Evolutionary conservation across 164 flowering plant genomes (phyloP).

Genomic region (Saururus chinensis): DNA sequence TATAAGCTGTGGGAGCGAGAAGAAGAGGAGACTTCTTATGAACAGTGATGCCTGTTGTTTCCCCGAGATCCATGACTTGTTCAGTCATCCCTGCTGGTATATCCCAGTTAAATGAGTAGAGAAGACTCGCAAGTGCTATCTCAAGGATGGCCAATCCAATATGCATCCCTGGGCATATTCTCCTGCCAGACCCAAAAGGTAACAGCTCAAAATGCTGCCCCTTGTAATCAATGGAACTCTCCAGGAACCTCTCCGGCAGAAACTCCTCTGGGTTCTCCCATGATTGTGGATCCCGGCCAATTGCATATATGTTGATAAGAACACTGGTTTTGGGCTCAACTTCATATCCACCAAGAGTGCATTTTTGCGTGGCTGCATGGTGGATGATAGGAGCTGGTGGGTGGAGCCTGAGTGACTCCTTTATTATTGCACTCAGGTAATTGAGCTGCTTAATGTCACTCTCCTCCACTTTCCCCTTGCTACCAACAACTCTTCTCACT

Average conservation of each 20-base stretch:
- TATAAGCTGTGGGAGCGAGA: neutral
- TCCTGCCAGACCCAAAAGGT: conserved; percentile 4
- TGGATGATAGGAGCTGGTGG: conserved; percentile 28
- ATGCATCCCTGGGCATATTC: conserved; percentile 3
- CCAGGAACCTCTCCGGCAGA: conserved; percentile 24
- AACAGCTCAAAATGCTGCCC: conserved; percentile 17
- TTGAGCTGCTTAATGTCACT: conserved; percentile 3
- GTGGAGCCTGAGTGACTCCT: conserved; percentile 29
- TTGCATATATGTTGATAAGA: conserved; percentile 16
- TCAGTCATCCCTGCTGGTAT: conserved; percentile 1
- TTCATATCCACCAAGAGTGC: conserved; percentile 16
- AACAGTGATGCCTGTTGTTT: neutral
- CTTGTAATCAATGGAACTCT: conserved; percentile 11
- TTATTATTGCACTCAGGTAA: neutral
- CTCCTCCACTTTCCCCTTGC: conserved; percentile 1
- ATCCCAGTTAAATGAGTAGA: conserved; percentile 1
- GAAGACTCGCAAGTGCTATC: conserved; percentile 3
- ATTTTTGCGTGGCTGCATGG: conserved; percentile 18
- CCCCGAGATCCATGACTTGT: neutral
- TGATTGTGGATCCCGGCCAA: conserved; percentile 12
- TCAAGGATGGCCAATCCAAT: neutral
- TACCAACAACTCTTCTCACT: conserved; percentile 3
- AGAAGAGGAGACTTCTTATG: conserved; percentile 1
- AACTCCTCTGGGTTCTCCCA: conserved; percentile 28
- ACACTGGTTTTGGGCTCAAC: conserved; percentile 24